Percentiles rank a stretch among this genome's conserved stretches.
phyloP scores from a whole-genome alignment of 352 stramenopile species.

The Phytophthora melonis region DNA sequence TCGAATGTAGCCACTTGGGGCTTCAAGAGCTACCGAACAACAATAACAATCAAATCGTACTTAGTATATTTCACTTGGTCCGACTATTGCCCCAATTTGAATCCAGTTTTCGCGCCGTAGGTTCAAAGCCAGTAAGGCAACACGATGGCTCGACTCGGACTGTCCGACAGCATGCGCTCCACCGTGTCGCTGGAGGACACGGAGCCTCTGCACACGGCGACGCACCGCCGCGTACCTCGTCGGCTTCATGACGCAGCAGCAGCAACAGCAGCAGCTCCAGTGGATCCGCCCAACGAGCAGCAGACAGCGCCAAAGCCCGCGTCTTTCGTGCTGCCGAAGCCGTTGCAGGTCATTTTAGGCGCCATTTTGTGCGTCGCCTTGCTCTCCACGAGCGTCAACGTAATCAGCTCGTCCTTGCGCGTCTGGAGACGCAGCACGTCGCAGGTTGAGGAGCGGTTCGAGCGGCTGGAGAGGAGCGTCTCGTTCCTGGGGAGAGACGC shows the following conservation, averaged over 20 bases:
- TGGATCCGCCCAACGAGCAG: conserved; percentile 1
- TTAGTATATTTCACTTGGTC: conserved; percentile 9
- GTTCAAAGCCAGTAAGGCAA: conserved; percentile 1
- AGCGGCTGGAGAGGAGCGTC: conserved; percentile 41
- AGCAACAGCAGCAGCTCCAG: conserved; percentile 10
- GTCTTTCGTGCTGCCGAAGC: conserved; percentile 13
- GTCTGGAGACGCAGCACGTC: conserved; percentile 1
- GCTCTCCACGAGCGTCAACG: conserved; percentile 5
- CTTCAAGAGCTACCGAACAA: not conserved
- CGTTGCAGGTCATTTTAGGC: conserved; percentile 19
- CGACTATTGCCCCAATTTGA: conserved; percentile 28
- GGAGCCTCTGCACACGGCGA: conserved; percentile 20
- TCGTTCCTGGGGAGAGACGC: conserved; percentile 29
- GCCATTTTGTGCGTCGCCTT: conserved; percentile 23
- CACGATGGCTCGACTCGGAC: conserved; percentile 40
- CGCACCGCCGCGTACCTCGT: conserved; percentile 13
- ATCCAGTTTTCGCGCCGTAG: conserved; percentile 36
- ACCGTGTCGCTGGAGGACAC: conserved; percentile 33
- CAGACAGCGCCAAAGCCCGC: conserved; percentile 10
- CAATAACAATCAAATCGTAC: not conserved
- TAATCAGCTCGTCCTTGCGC: not conserved
- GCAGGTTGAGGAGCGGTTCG: conserved; percentile 26
- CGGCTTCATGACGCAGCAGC: not conserved
- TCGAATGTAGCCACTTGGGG: conserved; percentile 16
- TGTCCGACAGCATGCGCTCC: conserved; percentile 55